Conservation (phyloP, 352 stramenopile genomes). For the Lagenidium sp. region DNA sequence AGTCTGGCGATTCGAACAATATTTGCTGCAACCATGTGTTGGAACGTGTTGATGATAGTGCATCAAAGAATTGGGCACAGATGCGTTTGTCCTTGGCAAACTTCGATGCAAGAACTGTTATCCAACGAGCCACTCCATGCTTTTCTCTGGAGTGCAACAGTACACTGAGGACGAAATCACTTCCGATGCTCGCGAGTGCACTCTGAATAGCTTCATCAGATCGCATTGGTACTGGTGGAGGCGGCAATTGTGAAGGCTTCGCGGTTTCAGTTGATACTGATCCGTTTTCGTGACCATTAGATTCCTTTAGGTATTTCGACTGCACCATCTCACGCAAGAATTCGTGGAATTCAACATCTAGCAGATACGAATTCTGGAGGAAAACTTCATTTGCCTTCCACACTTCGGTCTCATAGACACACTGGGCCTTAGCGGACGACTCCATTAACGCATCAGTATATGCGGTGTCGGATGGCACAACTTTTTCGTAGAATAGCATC, state of each 20-base stretch:
- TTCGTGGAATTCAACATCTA: slow-evolving; percentile 93
- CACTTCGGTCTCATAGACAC: slow-evolving; percentile 88
- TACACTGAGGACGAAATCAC: slow-evolving; percentile 85
- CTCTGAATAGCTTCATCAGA: slow-evolving; percentile 53
- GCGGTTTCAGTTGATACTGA: slow-evolving; percentile 6
- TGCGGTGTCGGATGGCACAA: slow-evolving; percentile 46
- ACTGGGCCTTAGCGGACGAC: slow-evolving; percentile 22
- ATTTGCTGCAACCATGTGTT: slow-evolving; percentile 57
- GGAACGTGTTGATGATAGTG: slow-evolving; percentile 41
- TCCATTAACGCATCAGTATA: slow-evolving; percentile 13
- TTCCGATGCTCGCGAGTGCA: slow-evolving; percentile 69
- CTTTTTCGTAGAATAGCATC: slow-evolving; percentile 99
- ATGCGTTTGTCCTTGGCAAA: slow-evolving; percentile 66
- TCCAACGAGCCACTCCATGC: slow-evolving; percentile 76
- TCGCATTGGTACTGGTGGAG: slow-evolving; percentile 12
- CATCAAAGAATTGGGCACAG: slow-evolving; percentile 60
- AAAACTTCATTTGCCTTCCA: slow-evolving; percentile 93
- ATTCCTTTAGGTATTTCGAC: slow-evolving; percentile 69
- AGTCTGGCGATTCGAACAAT: slow-evolving; percentile 80
- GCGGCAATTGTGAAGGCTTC: neutral
- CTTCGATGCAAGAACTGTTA: slow-evolving; percentile 62
- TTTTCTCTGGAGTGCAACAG: slow-evolving; percentile 85
- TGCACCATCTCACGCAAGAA: slow-evolving; percentile 90
- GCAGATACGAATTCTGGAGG: slow-evolving; percentile 92
- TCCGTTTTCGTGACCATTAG: neutral